These are phyloP conservation scores for Aspergillus texensis DNA, from an alignment of 2,329 filamentous ascomycete species.

Conservation along the genomic window DNA sequence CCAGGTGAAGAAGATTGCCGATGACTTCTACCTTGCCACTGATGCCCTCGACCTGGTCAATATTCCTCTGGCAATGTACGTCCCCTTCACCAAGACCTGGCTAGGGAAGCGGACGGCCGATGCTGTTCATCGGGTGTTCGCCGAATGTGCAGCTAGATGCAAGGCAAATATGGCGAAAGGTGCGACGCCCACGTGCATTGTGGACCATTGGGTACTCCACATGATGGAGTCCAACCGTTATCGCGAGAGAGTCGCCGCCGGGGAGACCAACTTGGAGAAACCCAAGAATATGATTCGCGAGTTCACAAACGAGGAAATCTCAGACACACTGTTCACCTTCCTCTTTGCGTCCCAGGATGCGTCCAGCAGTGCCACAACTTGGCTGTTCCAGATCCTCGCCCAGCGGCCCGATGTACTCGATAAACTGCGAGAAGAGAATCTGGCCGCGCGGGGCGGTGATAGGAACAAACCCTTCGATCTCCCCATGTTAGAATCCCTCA, in stretches of 20 bases:
- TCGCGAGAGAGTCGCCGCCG: constrained; percentile 69
- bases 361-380: constrained; percentile 56
- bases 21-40: constrained; percentile 90
- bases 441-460: constrained; percentile 49
- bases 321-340: constrained; percentile 56
- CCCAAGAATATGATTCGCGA: constrained; percentile 54
- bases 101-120: constrained; percentile 86
- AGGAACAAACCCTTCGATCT: constrained; percentile 46
- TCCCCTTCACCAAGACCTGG: constrained; percentile 88
- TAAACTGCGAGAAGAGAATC: constrained; percentile 52
- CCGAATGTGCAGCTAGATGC: constrained; percentile 81
- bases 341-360: constrained; percentile 59
- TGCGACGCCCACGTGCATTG: constrained; percentile 78
- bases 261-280: constrained; percentile 57
- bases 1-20: constrained; percentile 82
- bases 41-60: constrained; percentile 91
- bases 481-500: constrained; percentile 52
- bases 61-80: constrained; percentile 74
- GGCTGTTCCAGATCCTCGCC: constrained; percentile 56
- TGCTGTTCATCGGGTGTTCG: constrained; percentile 79
- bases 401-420: constrained; percentile 54
- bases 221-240: constrained; percentile 80
- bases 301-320: constrained; percentile 55
- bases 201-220: constrained; percentile 82
- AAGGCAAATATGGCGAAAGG: constrained; percentile 81